A percentile compares a stretch with the other conserved stretches of the same genome.
These are phyloP conservation scores for Flammula alnicola DNA, from an alignment of 1,284 basidiomycete genomes.

Conservation along the genomic window DNA sequence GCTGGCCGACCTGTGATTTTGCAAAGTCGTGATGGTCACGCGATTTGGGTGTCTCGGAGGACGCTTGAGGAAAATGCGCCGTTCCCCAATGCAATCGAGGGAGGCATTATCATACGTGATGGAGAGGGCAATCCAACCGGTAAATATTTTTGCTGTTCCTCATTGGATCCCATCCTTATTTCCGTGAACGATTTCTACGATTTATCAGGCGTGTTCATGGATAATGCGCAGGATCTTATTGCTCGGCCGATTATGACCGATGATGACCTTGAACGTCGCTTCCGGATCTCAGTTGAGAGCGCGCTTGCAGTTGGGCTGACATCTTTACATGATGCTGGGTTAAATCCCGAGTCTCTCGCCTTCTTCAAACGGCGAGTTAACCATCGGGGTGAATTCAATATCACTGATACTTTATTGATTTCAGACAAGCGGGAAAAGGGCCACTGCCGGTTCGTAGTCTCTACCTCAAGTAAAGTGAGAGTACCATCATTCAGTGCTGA, in stretches of 20 bases:
- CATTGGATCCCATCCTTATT: not conserved
- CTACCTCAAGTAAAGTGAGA: not conserved
- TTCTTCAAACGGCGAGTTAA: constrained; percentile 69
- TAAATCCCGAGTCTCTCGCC: constrained; percentile 65
- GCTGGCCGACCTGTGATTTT: constrained; percentile 71
- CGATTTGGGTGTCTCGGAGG: constrained; percentile 78
- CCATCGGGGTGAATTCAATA: not conserved
- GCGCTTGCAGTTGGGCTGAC: constrained; percentile 75
- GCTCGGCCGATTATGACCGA: constrained; percentile 67
- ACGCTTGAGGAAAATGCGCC: constrained; percentile 62
- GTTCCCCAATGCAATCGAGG: constrained; percentile 70
- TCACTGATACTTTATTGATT: not conserved
- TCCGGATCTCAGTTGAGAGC: constrained; percentile 65
- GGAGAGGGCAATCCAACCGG: constrained; percentile 75
- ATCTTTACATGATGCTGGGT: constrained; percentile 82
- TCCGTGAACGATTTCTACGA: not conserved
- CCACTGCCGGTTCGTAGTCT: constrained; percentile 56
- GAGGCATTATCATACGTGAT: constrained; percentile 83
- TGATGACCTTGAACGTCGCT: constrained; percentile 62
- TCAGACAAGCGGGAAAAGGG: constrained; percentile 61
- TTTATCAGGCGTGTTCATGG: constrained; percentile 64
- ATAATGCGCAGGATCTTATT: constrained; percentile 71
- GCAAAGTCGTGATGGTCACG: constrained; percentile 87
- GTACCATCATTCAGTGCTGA: not conserved
- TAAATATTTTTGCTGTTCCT: constrained; percentile 21